Percentiles rank a stretch among this genome's conserved stretches.
Evolutionary conservation across 768 basidiomycete genomes (phyloP).

Genomic region (Naganishia onofrii): DNA sequence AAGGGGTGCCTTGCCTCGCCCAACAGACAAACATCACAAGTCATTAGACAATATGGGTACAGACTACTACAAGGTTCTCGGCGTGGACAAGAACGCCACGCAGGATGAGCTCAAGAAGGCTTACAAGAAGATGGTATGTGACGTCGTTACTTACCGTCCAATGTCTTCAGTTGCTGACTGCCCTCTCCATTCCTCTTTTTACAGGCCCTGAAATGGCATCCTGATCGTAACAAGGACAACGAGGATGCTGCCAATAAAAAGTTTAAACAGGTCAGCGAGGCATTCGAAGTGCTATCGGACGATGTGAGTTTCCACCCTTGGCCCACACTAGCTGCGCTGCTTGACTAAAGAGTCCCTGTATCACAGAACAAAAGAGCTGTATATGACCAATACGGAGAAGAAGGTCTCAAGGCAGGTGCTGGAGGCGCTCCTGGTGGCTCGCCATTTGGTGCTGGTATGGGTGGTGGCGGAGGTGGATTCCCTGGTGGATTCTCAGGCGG

Average conservation of each 20-base stretch:
- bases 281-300: conserved; percentile 77
- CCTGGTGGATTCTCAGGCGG: conserved; percentile 58
- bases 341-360: conserved; percentile 11
- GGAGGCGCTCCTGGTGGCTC: conserved; percentile 29
- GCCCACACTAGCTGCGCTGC: conserved; percentile 65
- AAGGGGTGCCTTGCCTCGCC: no score
- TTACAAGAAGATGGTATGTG: conserved; percentile 25
- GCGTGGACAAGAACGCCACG: conserved; percentile 27
- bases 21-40: background rate
- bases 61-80: conserved; percentile 35
- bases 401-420: conserved; percentile 59
- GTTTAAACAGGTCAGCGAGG: conserved; percentile 66
- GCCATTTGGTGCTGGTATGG: conserved; percentile 46
- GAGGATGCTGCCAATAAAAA: conserved; percentile 60
- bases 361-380: conserved; percentile 43
- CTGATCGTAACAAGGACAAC: conserved; percentile 36
- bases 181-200: background rate
- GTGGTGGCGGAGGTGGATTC: conserved; percentile 45
- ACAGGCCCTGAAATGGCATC: conserved; percentile 36
- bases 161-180: background rate
- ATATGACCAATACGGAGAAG: conserved; percentile 90
- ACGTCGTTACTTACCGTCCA: background rate
- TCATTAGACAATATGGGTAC: conserved; percentile 26
- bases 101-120: conserved; percentile 33
- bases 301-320: conserved; percentile 42